phyloP scores from a whole-genome alignment of 2,329 filamentous ascomycete species.

The Pseudogymnoascus sp. region DNA sequence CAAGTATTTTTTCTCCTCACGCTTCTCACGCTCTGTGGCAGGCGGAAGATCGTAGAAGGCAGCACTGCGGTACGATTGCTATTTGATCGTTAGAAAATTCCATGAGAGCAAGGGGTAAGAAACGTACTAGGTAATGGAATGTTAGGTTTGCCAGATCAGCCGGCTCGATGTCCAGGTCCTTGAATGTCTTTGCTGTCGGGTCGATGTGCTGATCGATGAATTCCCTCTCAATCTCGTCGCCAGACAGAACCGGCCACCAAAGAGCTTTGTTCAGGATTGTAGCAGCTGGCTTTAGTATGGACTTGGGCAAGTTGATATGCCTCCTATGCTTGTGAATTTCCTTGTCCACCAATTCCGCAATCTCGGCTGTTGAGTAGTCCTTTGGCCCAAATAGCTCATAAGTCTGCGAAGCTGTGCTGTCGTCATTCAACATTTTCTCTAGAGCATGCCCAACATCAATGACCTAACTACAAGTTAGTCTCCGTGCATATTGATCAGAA shows the following conservation, averaged over 20 bases:
- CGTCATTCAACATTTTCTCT: conserved; percentile 83
- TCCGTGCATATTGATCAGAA: background rate
- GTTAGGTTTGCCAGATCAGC: conserved; percentile 78
- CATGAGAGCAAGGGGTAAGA: background rate
- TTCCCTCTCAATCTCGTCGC: conserved; percentile 83
- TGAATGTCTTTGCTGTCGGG: conserved; percentile 85
- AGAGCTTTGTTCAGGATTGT: conserved; percentile 68
- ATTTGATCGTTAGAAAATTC: conserved; percentile 29
- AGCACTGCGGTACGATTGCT: conserved; percentile 86
- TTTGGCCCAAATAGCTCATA: conserved; percentile 92
- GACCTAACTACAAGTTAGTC: conserved; percentile 40
- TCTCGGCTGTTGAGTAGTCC: conserved; percentile 82
- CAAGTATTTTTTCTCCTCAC: conserved; percentile 92
- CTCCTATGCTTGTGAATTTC: conserved; percentile 86
- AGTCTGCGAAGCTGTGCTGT: conserved; percentile 81
- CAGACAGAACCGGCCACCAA: conserved; percentile 81
- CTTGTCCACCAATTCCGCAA: conserved; percentile 77
- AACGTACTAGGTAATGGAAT: conserved; percentile 83
- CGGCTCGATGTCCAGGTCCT: conserved; percentile 83
- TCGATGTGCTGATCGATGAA: conserved; percentile 92
- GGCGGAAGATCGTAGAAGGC: conserved; percentile 90
- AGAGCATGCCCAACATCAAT: conserved; percentile 87
- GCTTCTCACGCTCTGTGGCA: conserved; percentile 87
- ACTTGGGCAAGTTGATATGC: conserved; percentile 85
- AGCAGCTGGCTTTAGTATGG: conserved; percentile 65